phyloP scores from a whole-genome alignment of 306 rosid genomes.

The Acacia crassicarpa region DNA sequence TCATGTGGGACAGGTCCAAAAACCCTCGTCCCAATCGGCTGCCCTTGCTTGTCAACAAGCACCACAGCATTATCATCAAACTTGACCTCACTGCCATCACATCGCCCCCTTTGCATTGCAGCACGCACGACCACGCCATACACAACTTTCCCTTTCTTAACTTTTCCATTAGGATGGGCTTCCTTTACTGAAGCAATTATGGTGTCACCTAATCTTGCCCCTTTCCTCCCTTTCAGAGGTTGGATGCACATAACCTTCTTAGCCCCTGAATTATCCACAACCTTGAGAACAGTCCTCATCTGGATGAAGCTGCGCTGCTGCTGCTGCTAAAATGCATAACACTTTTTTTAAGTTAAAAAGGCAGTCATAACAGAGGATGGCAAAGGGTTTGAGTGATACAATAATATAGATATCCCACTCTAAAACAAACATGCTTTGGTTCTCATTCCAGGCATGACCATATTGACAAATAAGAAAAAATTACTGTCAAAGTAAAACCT shows the following conservation, averaged over 20 bases:
- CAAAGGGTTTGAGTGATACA: not conserved
- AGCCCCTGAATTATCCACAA: constrained; percentile 84
- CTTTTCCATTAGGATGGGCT: constrained; percentile 88
- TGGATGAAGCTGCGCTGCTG: constrained; percentile 73
- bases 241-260: constrained; percentile 95
- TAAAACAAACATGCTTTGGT: not conserved
- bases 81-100: constrained; percentile 92
- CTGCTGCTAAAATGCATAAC: constrained; percentile 49
- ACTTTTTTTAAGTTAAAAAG: not conserved
- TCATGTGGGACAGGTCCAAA: constrained; percentile 94
- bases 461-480: not conserved
- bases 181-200: constrained; percentile 89
- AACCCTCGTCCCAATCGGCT: constrained; percentile 89
- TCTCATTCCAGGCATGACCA: not conserved
- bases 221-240: constrained; percentile 82
- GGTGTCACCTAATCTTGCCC: constrained; percentile 92
- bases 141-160: constrained; percentile 71
- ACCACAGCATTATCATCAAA: constrained; percentile 85
- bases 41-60: constrained; percentile 90
- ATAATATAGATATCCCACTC: not conserved
- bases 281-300: constrained; percentile 94
- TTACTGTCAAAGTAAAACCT: not conserved
- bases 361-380: not conserved
- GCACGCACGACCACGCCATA: constrained; percentile 74
- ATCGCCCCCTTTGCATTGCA: constrained; percentile 73